Conservation (phyloP, 208 protist species). For the Herpetomonas muscarum region DNA sequence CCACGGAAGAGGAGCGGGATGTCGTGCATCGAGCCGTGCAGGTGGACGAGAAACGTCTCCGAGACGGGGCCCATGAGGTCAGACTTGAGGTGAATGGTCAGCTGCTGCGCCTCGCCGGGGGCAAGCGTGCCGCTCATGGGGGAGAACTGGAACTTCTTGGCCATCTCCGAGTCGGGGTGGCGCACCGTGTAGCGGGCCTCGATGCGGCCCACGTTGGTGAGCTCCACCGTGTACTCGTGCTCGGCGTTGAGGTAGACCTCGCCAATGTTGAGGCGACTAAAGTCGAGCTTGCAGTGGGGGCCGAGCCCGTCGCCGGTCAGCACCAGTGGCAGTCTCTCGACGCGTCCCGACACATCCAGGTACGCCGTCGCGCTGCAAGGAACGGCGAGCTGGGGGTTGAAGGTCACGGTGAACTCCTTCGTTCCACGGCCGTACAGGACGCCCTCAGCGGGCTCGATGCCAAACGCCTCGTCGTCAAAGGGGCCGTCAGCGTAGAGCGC, state of each 20-base stretch:
- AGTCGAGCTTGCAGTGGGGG: constrained; percentile 89
- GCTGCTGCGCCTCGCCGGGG: constrained; percentile 48
- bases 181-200: constrained; percentile 85
- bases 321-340: constrained; percentile 69
- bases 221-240: constrained; percentile 87
- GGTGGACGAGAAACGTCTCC: constrained; percentile 86
- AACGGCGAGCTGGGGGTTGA: constrained; percentile 84
- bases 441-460: constrained; percentile 81
- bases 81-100: constrained; percentile 78
- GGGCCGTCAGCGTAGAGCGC: constrained; percentile 11
- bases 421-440: constrained; percentile 72
- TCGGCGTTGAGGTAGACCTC: constrained; percentile 93
- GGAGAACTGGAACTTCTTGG: constrained; percentile 79
- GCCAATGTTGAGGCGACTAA: constrained; percentile 85
- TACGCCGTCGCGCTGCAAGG: constrained; percentile 68
- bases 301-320: constrained; percentile 82
- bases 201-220: constrained; percentile 91
- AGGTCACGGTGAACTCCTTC: constrained; percentile 87
- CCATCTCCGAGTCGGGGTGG: constrained; percentile 49
- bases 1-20: constrained; percentile 84
- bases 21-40: constrained; percentile 77
- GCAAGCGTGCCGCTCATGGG: constrained; percentile 71
- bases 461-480: constrained; percentile 86
- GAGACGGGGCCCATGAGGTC: constrained; percentile 87
- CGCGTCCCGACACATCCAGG: constrained; percentile 74